Evolutionary conservation across 352 stramenopile species (phyloP).

Genomic region (Phytophthora multivora): DNA sequence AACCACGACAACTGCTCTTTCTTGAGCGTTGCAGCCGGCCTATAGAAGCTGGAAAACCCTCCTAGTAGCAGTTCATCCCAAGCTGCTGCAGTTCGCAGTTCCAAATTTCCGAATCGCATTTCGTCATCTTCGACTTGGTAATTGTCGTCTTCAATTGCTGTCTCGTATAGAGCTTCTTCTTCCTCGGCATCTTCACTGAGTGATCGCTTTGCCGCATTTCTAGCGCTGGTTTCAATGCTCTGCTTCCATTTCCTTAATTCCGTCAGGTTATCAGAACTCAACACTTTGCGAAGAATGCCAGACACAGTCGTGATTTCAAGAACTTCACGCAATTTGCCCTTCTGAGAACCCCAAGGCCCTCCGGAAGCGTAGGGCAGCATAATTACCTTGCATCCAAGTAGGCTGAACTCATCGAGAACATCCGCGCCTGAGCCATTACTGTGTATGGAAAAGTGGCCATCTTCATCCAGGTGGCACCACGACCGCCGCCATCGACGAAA

Average conservation of each 20-base stretch:
- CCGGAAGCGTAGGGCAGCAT: conserved; percentile 54
- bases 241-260: conserved; percentile 79
- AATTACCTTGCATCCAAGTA: conserved; percentile 71
- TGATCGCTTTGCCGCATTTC: conserved; percentile 43
- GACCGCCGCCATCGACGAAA: conserved; percentile 84
- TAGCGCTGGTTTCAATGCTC: conserved; percentile 63
- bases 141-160: conserved; percentile 26
- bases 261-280: conserved; percentile 59
- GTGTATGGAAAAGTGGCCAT: conserved; percentile 73
- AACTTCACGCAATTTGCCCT: conserved; percentile 35
- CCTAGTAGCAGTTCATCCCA: conserved; percentile 64
- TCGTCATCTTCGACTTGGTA: conserved; percentile 18
- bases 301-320: conserved; percentile 65
- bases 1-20: conserved; percentile 71
- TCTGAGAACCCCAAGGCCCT: conserved; percentile 50
- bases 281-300: conserved; percentile 60
- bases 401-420: conserved; percentile 68
- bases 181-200: conserved; percentile 36
- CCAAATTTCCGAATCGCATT: conserved; percentile 4
- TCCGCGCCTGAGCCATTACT: conserved; percentile 71
- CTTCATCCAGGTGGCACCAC: conserved; percentile 80
- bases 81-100: conserved; percentile 28
- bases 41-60: conserved; percentile 78
- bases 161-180: conserved; percentile 37
- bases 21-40: conserved; percentile 46